Conservation (phyloP, 2,329 filamentous ascomycete species). For the Pseudogymnoascus sp. region DNA sequence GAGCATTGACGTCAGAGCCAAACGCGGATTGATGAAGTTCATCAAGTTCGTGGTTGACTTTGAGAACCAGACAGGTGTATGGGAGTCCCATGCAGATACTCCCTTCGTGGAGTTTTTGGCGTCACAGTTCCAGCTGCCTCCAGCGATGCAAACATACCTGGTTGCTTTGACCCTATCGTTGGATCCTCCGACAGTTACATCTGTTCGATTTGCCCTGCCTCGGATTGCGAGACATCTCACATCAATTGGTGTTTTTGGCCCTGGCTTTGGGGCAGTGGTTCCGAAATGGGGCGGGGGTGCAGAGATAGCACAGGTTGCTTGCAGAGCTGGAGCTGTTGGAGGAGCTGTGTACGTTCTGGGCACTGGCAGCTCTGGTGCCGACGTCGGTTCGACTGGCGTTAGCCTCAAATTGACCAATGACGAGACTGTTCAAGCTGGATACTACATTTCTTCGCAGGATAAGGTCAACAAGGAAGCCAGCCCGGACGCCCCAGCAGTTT, state of each 20-base stretch:
- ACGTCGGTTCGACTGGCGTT: slow-evolving; percentile 25
- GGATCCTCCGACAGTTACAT: slow-evolving; percentile 44
- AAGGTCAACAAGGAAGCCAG: slow-evolving; percentile 3
- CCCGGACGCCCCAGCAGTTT: slow-evolving; percentile 33
- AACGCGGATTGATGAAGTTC: slow-evolving; percentile 87
- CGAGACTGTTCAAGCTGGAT: slow-evolving; percentile 47
- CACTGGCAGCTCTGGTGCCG: slow-evolving; percentile 48
- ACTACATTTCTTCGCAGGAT: slow-evolving; percentile 27
- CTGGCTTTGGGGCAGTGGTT: slow-evolving; percentile 81
- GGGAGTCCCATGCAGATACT: slow-evolving; percentile 48
- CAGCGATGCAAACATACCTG: slow-evolving; percentile 56
- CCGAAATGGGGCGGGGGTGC: slow-evolving; percentile 89
- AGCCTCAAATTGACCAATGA: slow-evolving; percentile 49
- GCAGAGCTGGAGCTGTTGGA: slow-evolving; percentile 82
- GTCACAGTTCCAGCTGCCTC: slow-evolving; percentile 58
- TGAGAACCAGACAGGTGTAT: slow-evolving; percentile 51
- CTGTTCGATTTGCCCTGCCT: slow-evolving; percentile 59
- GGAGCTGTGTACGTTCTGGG: slow-evolving; percentile 85
- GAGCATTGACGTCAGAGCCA: slow-evolving; percentile 68
- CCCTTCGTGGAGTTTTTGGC: slow-evolving; percentile 53
- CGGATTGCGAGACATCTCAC: slow-evolving; percentile 71
- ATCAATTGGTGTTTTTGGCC: slow-evolving; percentile 81
- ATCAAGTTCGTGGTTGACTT: slow-evolving; percentile 77
- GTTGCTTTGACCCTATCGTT: slow-evolving; percentile 68
- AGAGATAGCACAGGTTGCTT: slow-evolving; percentile 85